phyloP scores from a whole-genome alignment of 768 basidiomycete species.

The Russula emetica region DNA sequence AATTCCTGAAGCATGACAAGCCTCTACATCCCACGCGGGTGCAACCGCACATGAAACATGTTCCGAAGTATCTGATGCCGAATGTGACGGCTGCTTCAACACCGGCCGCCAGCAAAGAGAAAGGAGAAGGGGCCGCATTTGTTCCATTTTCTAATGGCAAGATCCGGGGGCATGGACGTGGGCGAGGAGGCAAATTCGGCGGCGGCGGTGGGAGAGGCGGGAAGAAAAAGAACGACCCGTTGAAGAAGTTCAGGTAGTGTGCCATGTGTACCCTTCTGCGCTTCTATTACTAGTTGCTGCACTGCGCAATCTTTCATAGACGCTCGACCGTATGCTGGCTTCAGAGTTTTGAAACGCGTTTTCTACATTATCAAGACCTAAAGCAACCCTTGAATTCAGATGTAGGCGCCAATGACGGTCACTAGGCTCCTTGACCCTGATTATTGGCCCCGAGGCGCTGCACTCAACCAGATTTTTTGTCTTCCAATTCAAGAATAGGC shows the following conservation, averaged over 20 bases:
- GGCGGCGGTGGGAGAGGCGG: constrained; percentile 38
- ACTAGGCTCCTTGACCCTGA: neutral
- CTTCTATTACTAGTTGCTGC: neutral
- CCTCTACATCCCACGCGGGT: constrained; percentile 86
- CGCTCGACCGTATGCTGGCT: neutral
- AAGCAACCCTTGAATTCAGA: neutral
- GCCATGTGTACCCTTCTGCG: neutral
- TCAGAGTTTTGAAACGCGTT: neutral
- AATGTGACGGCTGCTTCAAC: constrained; percentile 56
- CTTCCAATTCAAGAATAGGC: neutral
- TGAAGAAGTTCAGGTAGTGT: constrained; percentile 39
- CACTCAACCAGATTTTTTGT: neutral
- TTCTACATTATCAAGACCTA: neutral
- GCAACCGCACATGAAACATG: constrained; percentile 93
- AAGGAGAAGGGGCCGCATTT: constrained; percentile 44
- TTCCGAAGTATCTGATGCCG: constrained; percentile 90
- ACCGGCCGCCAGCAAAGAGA: constrained; percentile 29
- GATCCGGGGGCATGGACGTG: constrained; percentile 51
- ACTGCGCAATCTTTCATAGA: neutral
- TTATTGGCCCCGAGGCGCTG: neutral
- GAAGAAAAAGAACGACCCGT: constrained; percentile 65
- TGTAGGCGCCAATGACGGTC: neutral
- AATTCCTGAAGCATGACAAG: constrained; percentile 91
- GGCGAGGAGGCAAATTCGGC: constrained; percentile 43
- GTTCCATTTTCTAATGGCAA: constrained; percentile 69